These are phyloP conservation scores for Smallanthus sonchifolius DNA, from an alignment of 129 eudicot genomes.

Conservation along the genomic window DNA sequence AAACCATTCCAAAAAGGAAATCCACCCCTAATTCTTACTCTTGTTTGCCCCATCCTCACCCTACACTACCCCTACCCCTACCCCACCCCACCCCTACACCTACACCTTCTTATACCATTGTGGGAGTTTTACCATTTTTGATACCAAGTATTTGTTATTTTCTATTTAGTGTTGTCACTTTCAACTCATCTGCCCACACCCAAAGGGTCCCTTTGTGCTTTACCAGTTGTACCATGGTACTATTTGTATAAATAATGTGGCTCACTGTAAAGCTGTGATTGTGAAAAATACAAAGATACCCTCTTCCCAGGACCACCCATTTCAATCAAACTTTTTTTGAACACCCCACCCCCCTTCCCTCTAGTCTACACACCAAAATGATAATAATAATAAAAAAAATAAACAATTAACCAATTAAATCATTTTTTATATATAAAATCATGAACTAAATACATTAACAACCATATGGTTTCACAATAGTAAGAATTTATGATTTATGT, in stretches of 20 bases:
- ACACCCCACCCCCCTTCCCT: not conserved
- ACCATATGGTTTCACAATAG: not conserved
- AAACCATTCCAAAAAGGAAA: slow-evolving; percentile 13
- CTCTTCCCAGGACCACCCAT: slow-evolving; percentile 21
- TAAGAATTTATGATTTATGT: not conserved
- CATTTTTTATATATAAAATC: not conserved
- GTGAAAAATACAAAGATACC: slow-evolving; percentile 21
- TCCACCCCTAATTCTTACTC: slow-evolving; percentile 8
- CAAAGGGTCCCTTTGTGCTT: slow-evolving; percentile 30
- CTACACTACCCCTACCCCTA: not conserved
- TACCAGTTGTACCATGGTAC: slow-evolving; percentile 24
- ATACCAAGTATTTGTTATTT: not conserved
- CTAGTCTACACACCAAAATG: not conserved
- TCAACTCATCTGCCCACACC: slow-evolving; percentile 28
- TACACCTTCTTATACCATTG: slow-evolving; percentile 3
- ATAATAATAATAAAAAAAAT: not conserved
- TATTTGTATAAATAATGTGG: slow-evolving; percentile 19
- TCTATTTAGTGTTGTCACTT: slow-evolving; percentile 31
- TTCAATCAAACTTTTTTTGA: not conserved
- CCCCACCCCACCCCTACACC: not conserved
- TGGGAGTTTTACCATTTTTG: slow-evolving; percentile 5
- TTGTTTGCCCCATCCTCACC: slow-evolving; percentile 12
- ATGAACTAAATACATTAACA: not conserved
- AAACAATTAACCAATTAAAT: not conserved
- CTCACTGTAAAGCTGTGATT: slow-evolving; percentile 24